A percentile compares a stretch with the other conserved stretches of the same genome.
Evolutionary conservation across 805 yeast genomes (phyloP).

Genomic region (Hanseniaspora mollemarum): DNA sequence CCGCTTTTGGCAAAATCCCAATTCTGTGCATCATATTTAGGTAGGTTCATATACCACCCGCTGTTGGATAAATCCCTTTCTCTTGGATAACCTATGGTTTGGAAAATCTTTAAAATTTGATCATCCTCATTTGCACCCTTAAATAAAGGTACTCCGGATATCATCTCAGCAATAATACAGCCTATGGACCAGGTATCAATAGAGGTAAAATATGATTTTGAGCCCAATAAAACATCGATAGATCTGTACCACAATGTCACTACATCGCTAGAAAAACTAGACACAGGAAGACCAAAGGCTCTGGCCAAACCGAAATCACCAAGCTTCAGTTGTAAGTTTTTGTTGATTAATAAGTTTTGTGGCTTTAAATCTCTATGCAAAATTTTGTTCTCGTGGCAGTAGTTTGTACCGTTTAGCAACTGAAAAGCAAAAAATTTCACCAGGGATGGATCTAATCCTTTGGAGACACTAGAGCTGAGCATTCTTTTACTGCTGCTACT

Average conservation of each 20-base stretch:
- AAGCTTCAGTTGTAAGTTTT: slow-evolving; percentile 83
- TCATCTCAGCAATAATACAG: slow-evolving; percentile 96
- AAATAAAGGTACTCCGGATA: slow-evolving; percentile 84
- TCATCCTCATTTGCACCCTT: slow-evolving; percentile 98
- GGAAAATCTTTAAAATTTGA: slow-evolving; percentile 85
- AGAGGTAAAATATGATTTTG: slow-evolving; percentile 93
- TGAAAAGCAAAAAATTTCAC: slow-evolving; percentile 90
- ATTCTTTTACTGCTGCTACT: background rate
- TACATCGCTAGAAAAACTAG: slow-evolving; percentile 96
- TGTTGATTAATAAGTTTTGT: slow-evolving; percentile 85
- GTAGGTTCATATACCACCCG: slow-evolving; percentile 87
- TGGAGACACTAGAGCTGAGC: slow-evolving; percentile 23
- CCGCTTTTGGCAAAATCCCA: slow-evolving; percentile 51
- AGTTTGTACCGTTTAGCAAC: slow-evolving; percentile 76
- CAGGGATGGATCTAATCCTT: slow-evolving; percentile 38
- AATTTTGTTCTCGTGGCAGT: slow-evolving; percentile 90
- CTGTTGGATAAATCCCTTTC: slow-evolving; percentile 38
- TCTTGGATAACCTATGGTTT: slow-evolving; percentile 86
- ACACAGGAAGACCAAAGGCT: slow-evolving; percentile 92
- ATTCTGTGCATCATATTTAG: slow-evolving; percentile 85
- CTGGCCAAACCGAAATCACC: slow-evolving; percentile 94
- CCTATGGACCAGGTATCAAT: slow-evolving; percentile 99
- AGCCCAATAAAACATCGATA: slow-evolving; percentile 90
- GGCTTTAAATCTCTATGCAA: slow-evolving; percentile 94
- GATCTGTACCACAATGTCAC: slow-evolving; percentile 97